Conservation (phyloP, 2,329 filamentous ascomycete species). For the Chrysosporium queenslandicum region DNA sequence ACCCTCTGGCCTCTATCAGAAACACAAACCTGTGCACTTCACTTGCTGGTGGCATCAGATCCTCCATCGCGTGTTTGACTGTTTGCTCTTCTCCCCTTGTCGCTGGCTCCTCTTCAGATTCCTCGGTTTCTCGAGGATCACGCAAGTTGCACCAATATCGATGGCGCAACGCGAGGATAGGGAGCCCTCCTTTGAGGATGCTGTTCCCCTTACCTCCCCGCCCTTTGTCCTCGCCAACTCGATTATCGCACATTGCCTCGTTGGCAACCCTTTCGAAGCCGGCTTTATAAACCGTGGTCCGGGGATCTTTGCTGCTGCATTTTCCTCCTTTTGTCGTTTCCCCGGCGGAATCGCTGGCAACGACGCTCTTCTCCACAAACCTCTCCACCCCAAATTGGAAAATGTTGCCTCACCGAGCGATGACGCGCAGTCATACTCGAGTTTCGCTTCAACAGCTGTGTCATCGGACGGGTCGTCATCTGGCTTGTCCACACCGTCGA, state of each 20-base stretch:
- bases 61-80: not conserved
- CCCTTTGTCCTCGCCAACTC: constrained; percentile 2
- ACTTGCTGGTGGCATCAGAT: not conserved
- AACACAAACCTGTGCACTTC: not conserved
- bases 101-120: not conserved
- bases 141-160: not conserved
- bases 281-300: constrained; percentile 5
- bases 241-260: constrained; percentile 8
- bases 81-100: not conserved
- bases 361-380: not conserved
- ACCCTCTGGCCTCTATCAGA: not conserved
- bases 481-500: constrained; percentile 8
- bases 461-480: not conserved
- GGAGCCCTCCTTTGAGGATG: constrained; percentile 1
- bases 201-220: not conserved
- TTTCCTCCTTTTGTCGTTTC: constrained; percentile 1
- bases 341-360: not conserved
- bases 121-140: not conserved
- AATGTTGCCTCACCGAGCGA: not conserved
- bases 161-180: not conserved
- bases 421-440: constrained; percentile 6
- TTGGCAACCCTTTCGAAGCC: not conserved
- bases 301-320: constrained; percentile 4
- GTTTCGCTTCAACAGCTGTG: constrained; percentile 3
- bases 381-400: not conserved